Evolutionary conservation across 352 stramenopile genomes (phyloP), one percentile per base, ranked within the genome.

Genomic region (Aphanomyces astaci): DNA sequence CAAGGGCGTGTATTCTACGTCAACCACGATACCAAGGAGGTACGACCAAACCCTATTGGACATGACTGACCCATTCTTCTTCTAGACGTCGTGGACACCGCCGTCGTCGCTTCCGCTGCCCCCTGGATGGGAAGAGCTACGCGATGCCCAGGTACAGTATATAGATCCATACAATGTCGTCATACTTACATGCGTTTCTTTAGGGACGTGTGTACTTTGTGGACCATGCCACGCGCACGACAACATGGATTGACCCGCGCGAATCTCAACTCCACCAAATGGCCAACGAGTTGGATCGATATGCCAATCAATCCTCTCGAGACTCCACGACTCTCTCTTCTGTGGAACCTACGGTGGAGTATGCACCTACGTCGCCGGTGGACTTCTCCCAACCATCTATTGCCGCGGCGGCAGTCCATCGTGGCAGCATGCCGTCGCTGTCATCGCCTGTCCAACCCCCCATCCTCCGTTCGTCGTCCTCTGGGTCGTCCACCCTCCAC

Each of bases 1-100:
- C 79, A 86, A 36, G 86, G 86, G 3, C 82, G 83, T 63, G 88
- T 89, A 45, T 94, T 94, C 72, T 94, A 92, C 72, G 86, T 94
- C 28, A 94, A 94, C 71, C 84, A 92, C 71, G 70, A 54, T 27
- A 92, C 86, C 30, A 78, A 82, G 19, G 82, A 94, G 84, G 84
- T 93, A 43, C 71, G 73, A 68, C 46, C n/a, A 32, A 17, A 39
- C 53, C 11, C 32, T 19, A 25, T 28, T 40, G 13, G 11, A 22
- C n/a, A 25, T 57, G 63, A 11, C 32, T 63, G 39, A 15, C 11
- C 15, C 36, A 43, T 49, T 31, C 15, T 9, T 48, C 39, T 48
- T 53, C 4, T 66, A 93, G 84, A 94, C 86, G 39, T 91, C 84
- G 52, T 94, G 86, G 86, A 70, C 79, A n/a, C 60, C 92, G 62